These are phyloP conservation scores for Sporothrix globosa DNA, from an alignment of 2,329 filamentous ascomycete species.

Conservation along the genomic window DNA sequence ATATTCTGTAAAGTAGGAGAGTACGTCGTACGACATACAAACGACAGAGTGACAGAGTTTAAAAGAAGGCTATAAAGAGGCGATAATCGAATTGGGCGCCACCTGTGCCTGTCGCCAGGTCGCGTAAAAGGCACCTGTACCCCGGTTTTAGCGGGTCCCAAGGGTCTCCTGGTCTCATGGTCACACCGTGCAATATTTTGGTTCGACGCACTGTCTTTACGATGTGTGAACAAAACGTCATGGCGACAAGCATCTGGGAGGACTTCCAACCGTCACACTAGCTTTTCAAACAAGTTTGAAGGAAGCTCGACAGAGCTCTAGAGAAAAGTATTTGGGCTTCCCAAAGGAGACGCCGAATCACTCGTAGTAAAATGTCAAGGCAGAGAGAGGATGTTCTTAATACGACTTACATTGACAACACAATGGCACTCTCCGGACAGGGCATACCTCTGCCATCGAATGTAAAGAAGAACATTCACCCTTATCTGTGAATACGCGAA, in stretches of 20 bases:
- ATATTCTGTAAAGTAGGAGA: too few relatives aligned
- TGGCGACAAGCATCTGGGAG: not conserved
- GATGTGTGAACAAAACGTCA: not conserved
- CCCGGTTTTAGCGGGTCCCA: not conserved
- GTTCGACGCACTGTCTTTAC: not conserved
- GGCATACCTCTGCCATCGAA: not conserved
- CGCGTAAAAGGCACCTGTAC: not conserved
- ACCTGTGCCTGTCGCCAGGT: too few relatives aligned
- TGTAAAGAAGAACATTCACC: not conserved
- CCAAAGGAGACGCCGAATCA: not conserved
- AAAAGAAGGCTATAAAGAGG: too few relatives aligned
- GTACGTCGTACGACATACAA: too few relatives aligned
- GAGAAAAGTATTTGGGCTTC: not conserved
- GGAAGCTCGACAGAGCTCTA: not conserved
- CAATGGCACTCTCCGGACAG: not conserved
- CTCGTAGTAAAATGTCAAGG: not conserved
- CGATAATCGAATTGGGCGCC: too few relatives aligned
- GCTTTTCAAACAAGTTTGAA: not conserved
- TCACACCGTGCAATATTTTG: not conserved
- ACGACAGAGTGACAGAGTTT: too few relatives aligned
- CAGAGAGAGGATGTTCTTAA: too few relatives aligned
- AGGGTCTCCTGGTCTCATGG: not conserved
- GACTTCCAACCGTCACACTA: not conserved
- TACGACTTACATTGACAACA: not conserved
- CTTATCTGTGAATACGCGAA: not conserved